phyloP scores from a whole-genome alignment of 1,284 basidiomycete species.

The Fomitopsis betulina region DNA sequence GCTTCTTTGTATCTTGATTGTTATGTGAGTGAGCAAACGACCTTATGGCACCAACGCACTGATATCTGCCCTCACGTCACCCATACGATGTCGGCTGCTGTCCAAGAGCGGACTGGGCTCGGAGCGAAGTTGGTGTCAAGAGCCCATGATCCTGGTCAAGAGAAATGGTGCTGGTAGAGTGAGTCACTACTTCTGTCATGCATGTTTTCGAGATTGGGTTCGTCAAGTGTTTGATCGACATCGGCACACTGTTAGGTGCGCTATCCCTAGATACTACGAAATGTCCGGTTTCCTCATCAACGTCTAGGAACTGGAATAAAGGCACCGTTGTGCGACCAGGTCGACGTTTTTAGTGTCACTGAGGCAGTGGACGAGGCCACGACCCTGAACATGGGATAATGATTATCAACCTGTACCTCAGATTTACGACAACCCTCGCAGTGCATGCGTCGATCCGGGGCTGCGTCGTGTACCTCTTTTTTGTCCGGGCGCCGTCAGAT shows the following conservation, averaged over 20 bases:
- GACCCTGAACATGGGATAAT: neutral
- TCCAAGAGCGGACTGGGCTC: neutral
- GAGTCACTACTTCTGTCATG: neutral
- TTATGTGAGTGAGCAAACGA: neutral
- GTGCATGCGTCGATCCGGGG: no score
- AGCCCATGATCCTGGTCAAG: neutral
- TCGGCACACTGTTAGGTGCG: neutral
- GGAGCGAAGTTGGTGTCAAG: neutral
- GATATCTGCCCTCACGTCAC: neutral
- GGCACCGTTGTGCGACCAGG: neutral
- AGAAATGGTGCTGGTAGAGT: neutral
- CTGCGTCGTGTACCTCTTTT: no score
- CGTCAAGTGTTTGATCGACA: neutral
- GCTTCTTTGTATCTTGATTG: neutral
- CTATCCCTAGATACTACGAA: neutral
- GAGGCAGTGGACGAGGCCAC: neutral
- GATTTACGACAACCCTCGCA: no score
- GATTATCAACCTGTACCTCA: no score
- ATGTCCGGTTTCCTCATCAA: neutral
- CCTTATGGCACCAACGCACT: neutral
- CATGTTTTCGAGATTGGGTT: neutral
- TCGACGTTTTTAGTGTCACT: neutral
- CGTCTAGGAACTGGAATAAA: neutral
- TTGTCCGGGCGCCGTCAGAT: no score
- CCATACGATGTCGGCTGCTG: neutral